phyloP scores from a whole-genome alignment of 2,329 filamentous ascomycete genomes.

The Hirsutella rhossiliensis region DNA sequence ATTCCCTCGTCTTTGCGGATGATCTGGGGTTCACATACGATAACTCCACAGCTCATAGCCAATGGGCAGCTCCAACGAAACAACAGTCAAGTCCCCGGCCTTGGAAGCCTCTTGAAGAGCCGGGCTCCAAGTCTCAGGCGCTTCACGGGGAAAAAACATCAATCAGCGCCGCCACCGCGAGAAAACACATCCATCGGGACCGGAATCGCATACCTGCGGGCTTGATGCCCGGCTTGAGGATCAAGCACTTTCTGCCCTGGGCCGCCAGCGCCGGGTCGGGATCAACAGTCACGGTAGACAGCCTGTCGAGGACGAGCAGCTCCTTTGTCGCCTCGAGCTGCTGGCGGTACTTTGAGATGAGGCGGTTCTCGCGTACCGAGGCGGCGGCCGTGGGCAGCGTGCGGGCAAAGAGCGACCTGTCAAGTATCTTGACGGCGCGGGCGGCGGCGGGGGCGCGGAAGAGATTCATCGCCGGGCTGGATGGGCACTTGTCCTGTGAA shows the following conservation, averaged over 20 bases:
- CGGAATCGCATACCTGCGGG: slow-evolving; percentile 26
- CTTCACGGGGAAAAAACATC: slow-evolving; percentile 11
- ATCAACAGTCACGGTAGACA: slow-evolving; percentile 51
- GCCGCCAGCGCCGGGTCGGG: slow-evolving; percentile 42
- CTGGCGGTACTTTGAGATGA: slow-evolving; percentile 61
- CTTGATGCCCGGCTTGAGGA: slow-evolving; percentile 45
- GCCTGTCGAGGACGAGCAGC: slow-evolving; percentile 49
- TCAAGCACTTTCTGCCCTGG: slow-evolving; percentile 47
- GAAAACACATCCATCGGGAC: not conserved
- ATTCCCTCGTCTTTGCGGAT: not conserved
- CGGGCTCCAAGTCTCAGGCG: slow-evolving; percentile 62
- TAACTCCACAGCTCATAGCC: slow-evolving; percentile 84
- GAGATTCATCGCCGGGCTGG: slow-evolving; percentile 30
- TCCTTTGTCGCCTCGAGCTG: slow-evolving; percentile 54
- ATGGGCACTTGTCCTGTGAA: not conserved
- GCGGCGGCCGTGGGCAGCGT: slow-evolving; percentile 68
- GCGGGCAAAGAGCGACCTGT: slow-evolving; percentile 72
- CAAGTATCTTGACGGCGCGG: slow-evolving; percentile 66
- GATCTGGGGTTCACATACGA: slow-evolving; percentile 32
- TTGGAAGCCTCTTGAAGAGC: slow-evolving; percentile 57
- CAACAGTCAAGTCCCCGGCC: slow-evolving; percentile 53
- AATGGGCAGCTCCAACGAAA: slow-evolving; percentile 64
- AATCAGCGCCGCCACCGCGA: not conserved
- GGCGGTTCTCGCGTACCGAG: slow-evolving; percentile 59
- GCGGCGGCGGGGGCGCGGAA: slow-evolving; percentile 68